These are phyloP conservation scores for Annulohypoxylon bovei DNA, from an alignment of 495 filamentous ascomycete species.

Conservation along the genomic window DNA sequence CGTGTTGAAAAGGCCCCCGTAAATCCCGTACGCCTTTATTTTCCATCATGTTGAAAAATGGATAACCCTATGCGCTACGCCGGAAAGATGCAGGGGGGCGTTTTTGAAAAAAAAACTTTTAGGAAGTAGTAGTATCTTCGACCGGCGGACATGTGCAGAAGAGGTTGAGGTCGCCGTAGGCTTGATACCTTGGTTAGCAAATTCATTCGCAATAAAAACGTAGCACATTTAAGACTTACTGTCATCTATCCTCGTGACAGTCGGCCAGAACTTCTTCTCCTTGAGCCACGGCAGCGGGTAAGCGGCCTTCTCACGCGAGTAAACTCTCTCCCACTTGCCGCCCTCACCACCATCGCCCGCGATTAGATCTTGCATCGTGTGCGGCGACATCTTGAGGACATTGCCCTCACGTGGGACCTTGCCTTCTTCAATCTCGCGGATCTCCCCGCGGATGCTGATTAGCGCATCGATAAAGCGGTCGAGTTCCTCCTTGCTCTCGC, in stretches of 20 bases:
- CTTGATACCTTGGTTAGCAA: slow-evolving; percentile 57
- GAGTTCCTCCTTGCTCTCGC: slow-evolving; percentile 90
- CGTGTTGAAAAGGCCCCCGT: slow-evolving; percentile 29
- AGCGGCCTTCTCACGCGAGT: slow-evolving; percentile 83
- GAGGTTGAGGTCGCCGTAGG: slow-evolving; percentile 90
- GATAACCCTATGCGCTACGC: slow-evolving; percentile 34
- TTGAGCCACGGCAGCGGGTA: slow-evolving; percentile 86
- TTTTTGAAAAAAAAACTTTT: slow-evolving; percentile 10
- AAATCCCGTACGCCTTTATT: slow-evolving; percentile 40
- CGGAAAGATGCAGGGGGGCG: slow-evolving; percentile 15
- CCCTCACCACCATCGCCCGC: slow-evolving; percentile 58
- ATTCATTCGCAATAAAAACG: background rate
- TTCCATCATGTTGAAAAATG: slow-evolving; percentile 47
- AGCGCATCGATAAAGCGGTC: slow-evolving; percentile 95
- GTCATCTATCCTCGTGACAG: slow-evolving; percentile 89
- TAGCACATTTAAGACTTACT: slow-evolving; percentile 61
- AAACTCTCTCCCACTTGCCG: slow-evolving; percentile 77
- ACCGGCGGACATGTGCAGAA: slow-evolving; percentile 96
- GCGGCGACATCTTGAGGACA: slow-evolving; percentile 91
- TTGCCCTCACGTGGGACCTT: slow-evolving; percentile 81
- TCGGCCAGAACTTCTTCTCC: slow-evolving; percentile 99
- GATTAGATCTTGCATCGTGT: slow-evolving; percentile 85
- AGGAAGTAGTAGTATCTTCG: slow-evolving; percentile 60
- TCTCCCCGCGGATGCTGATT: slow-evolving; percentile 88
- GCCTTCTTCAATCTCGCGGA: slow-evolving; percentile 84